These are phyloP conservation scores for Groenewaldozyma tartarivorans DNA, from an alignment of 805 yeast species.

Conservation along the genomic window DNA sequence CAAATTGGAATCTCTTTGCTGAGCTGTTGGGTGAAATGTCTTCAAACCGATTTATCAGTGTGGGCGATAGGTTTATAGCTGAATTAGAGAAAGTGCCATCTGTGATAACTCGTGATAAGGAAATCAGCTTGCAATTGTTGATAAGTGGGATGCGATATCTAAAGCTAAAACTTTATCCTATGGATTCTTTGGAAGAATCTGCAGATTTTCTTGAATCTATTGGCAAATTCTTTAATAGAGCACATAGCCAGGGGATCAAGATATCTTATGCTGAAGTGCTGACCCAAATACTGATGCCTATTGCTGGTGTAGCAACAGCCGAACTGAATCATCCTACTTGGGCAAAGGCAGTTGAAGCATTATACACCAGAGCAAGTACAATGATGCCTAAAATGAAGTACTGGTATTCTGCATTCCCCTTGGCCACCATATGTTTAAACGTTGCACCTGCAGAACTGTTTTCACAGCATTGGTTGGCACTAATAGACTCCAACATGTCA, in stretches of 20 bases:
- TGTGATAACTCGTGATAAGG: slow-evolving; percentile 38
- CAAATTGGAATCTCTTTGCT: slow-evolving; percentile 91
- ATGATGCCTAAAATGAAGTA: slow-evolving; percentile 27
- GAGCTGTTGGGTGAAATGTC: slow-evolving; percentile 87
- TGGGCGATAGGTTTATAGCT: slow-evolving; percentile 87
- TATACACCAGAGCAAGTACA: slow-evolving; percentile 42
- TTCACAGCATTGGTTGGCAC: slow-evolving; percentile 55
- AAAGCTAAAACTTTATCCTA: slow-evolving; percentile 69
- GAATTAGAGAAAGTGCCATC: slow-evolving; percentile 78
- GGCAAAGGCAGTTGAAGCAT: slow-evolving; percentile 67
- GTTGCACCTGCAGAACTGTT: slow-evolving; percentile 76
- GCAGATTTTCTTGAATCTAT: slow-evolving; percentile 83
- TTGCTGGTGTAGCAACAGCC: slow-evolving; percentile 81
- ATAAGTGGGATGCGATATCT: slow-evolving; percentile 90
- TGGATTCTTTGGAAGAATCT: slow-evolving; percentile 84
- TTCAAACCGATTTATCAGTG: slow-evolving; percentile 69
- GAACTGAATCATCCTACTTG: slow-evolving; percentile 95
- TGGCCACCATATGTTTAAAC: slow-evolving; percentile 65
- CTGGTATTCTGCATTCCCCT: slow-evolving; percentile 60
- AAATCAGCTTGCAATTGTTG: slow-evolving; percentile 58
- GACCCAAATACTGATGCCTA: slow-evolving; percentile 61
- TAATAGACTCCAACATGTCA: slow-evolving; percentile 53
- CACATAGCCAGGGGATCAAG: slow-evolving; percentile 56
- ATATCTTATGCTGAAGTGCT: slow-evolving; percentile 82
- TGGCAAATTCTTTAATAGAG: slow-evolving; percentile 66